Percentiles rank a stretch among this genome's conserved stretches.
phyloP scores from a whole-genome alignment of 768 basidiomycete species.

The Amylocystis lapponica region DNA sequence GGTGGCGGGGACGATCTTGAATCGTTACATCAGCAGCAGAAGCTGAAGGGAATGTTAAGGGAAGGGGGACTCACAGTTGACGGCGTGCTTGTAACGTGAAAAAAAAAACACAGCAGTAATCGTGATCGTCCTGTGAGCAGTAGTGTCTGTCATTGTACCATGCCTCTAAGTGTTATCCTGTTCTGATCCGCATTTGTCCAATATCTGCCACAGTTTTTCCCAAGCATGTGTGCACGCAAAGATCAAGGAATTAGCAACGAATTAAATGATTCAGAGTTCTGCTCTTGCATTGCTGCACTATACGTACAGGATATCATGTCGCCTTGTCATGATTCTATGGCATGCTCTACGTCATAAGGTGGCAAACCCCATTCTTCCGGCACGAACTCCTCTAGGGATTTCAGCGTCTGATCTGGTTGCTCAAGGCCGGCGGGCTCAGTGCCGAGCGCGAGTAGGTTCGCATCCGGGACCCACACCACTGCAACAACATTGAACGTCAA shows the following conservation, averaged over 20 bases:
- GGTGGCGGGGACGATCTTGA: constrained; percentile 57
- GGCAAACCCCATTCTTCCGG: constrained; percentile 84
- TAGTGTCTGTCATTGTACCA: background rate
- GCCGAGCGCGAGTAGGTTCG: constrained; percentile 44
- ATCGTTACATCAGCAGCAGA: constrained; percentile 42
- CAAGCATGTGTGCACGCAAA: no score
- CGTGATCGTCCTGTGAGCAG: no score
- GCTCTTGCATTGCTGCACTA: no score
- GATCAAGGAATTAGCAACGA: no score
- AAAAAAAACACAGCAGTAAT: no score
- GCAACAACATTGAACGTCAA: background rate
- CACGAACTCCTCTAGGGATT: constrained; percentile 64
- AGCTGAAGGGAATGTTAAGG: constrained; percentile 41
- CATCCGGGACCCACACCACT: constrained; percentile 87
- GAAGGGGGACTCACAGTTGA: constrained; percentile 39
- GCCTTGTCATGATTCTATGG: background rate
- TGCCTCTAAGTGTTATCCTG: background rate
- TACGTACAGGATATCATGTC: background rate
- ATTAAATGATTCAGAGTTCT: no score
- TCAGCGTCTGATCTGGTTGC: constrained; percentile 52
- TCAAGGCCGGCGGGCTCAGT: constrained; percentile 41
- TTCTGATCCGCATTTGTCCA: no score
- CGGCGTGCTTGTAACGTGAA: no score
- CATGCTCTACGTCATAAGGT: constrained; percentile 40
- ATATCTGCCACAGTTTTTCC: no score